Conservation (phyloP, 1,284 basidiomycete genomes). For the Ceratobasidium sp. region DNA sequence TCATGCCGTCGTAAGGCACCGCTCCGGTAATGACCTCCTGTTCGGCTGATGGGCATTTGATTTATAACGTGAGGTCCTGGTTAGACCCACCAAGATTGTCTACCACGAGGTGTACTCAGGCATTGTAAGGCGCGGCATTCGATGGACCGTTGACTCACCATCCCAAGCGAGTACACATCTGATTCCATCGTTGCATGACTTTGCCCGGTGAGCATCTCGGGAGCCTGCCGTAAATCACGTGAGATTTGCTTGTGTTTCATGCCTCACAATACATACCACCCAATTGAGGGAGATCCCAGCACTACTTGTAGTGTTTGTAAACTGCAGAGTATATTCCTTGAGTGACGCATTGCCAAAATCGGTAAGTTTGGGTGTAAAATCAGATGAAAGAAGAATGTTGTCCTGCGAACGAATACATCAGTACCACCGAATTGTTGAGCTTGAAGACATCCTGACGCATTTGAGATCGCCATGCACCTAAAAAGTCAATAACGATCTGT, state of each 20-base stretch:
- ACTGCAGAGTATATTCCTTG: no score
- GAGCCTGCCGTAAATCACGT: background rate
- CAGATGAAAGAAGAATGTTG: no score
- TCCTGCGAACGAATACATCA: no score
- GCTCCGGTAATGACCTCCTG: background rate
- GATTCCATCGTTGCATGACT: no score
- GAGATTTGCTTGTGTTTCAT: background rate
- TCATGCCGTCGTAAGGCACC: background rate
- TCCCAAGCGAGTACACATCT: no score
- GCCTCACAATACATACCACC: background rate
- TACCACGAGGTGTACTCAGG: background rate
- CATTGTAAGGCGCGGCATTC: no score
- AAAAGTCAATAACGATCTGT: no score
- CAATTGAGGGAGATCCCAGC: background rate
- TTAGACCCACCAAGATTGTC: background rate
- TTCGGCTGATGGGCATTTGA: no score
- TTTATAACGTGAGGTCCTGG: background rate
- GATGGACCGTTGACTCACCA: background rate
- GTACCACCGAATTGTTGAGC: no score
- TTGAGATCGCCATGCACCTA: no score
- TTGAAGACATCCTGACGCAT: no score
- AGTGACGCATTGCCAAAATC: slow-evolving; percentile 12
- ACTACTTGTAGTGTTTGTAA: no score
- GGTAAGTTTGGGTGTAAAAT: background rate
- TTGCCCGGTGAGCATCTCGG: background rate